Evolutionary conservation across 495 filamentous ascomycete genomes (phyloP).

Genomic region (Massariosphaeria phaeospora): DNA sequence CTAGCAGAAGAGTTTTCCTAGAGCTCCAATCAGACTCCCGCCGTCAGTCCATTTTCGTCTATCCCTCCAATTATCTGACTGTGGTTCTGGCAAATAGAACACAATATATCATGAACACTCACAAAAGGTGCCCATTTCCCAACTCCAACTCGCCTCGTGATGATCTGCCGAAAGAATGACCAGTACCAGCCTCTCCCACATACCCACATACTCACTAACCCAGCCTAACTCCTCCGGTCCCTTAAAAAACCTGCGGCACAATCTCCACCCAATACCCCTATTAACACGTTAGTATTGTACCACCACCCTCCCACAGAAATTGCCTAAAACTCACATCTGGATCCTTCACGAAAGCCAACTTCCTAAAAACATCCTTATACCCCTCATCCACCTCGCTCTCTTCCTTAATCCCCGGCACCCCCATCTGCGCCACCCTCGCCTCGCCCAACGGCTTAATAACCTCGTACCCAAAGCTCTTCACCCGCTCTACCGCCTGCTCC

Average conservation of each 20-base stretch:
- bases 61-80: no score
- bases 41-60: no score
- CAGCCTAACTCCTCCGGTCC: no score
- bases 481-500: conserved; percentile 1
- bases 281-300: not conserved
- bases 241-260: conserved; percentile 18
- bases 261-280: conserved; percentile 26
- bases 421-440: conserved; percentile 12
- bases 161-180: no score
- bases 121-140: no score
- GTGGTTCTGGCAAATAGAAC: no score
- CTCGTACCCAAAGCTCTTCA: conserved; percentile 15
- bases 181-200: no score
- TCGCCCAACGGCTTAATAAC: conserved; percentile 19
- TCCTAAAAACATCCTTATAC: conserved; percentile 21
- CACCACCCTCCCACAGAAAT: not conserved
- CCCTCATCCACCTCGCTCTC: conserved; percentile 11
- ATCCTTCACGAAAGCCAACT: conserved; percentile 25
- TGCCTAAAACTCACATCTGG: conserved; percentile 17
- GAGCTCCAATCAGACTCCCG: no score
- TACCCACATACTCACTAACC: no score
- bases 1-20: no score
- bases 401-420: not conserved
- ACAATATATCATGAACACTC: no score
- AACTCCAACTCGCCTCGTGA: no score